Evolutionary conservation across 805 yeast genomes (phyloP).

Genomic region (Saccharomycopsis fermentans): DNA sequence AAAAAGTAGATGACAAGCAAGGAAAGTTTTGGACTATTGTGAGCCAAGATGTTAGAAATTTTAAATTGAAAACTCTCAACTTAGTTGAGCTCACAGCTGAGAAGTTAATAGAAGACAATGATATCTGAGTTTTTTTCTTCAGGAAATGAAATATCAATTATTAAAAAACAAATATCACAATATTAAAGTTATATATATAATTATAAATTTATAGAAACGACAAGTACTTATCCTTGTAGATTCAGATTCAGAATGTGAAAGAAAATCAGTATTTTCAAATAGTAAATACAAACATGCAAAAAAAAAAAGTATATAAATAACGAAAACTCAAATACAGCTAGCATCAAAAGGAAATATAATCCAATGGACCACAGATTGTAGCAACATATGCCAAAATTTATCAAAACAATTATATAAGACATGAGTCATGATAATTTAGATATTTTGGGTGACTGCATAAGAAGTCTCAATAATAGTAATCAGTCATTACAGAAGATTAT

Average conservation of each 20-base stretch:
- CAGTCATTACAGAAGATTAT: constrained; percentile 6
- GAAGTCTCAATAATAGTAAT: constrained; percentile 12
- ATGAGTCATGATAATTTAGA: constrained; percentile 12
- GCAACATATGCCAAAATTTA: too few species aligned
- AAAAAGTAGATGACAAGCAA: constrained; percentile 42
- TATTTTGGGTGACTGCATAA: constrained; percentile 12
- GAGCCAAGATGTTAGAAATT: constrained; percentile 39
- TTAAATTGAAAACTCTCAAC: constrained; percentile 31
- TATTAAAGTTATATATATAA: too few species aligned
- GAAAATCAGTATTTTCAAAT: neutral
- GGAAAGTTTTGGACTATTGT: constrained; percentile 53
- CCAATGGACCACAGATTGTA: too few species aligned
- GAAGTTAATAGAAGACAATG: constrained; percentile 5
- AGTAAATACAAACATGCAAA: neutral
- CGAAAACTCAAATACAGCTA: too few species aligned
- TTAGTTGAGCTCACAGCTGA: constrained; percentile 29
- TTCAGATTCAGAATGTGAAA: too few species aligned
- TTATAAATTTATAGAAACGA: too few species aligned
- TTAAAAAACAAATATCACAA: too few species aligned
- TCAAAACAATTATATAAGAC: too few species aligned
- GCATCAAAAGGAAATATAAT: too few species aligned
- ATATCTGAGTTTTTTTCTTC: neutral
- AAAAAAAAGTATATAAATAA: neutral
- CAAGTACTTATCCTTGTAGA: too few species aligned
- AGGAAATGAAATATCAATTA: neutral